These are phyloP conservation scores for Xeromyces bisporus DNA, from an alignment of 495 filamentous ascomycete species.

Conservation along the genomic window DNA sequence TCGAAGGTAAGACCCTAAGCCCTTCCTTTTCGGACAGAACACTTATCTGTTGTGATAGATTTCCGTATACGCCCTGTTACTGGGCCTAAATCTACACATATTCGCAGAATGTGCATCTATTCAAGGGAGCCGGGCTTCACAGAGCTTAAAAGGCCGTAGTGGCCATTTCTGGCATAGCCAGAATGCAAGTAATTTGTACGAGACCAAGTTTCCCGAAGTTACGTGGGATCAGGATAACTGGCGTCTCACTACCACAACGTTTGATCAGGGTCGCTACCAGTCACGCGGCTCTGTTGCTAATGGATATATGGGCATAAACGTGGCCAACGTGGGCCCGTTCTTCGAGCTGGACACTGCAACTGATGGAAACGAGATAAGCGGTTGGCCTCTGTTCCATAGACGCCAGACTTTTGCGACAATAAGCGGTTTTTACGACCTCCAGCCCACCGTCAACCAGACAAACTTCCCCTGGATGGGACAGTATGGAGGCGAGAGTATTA, in stretches of 20 bases:
- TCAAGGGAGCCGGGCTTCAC: conserved; percentile 4
- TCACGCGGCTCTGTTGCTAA: conserved; percentile 47
- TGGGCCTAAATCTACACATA: conserved; percentile 7
- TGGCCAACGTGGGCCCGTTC: conserved; percentile 51
- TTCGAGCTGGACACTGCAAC: conserved; percentile 43
- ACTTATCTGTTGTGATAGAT: neutral
- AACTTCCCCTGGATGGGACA: conserved; percentile 60
- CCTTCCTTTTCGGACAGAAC: neutral
- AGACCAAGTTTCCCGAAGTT: conserved; percentile 31
- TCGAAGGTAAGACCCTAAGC: neutral
- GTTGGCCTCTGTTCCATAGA: conserved; percentile 55
- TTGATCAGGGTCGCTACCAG: conserved; percentile 45
- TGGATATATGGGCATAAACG: conserved; percentile 42
- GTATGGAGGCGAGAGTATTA: conserved; percentile 56
- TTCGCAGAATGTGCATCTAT: conserved; percentile 3
- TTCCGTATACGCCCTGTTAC: conserved; percentile 1
- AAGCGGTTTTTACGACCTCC: conserved; percentile 53
- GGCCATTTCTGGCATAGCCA: conserved; percentile 3
- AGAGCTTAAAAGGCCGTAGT: conserved; percentile 5
- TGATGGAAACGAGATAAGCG: conserved; percentile 40
- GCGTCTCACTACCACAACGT: conserved; percentile 36
- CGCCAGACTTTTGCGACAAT: conserved; percentile 60
- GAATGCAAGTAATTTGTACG: conserved; percentile 17
- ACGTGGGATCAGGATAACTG: conserved; percentile 51
- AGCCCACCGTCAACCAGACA: conserved; percentile 42